phyloP scores from a whole-genome alignment of 805 yeast genomes.

The Suhomyces xylopsoci region DNA sequence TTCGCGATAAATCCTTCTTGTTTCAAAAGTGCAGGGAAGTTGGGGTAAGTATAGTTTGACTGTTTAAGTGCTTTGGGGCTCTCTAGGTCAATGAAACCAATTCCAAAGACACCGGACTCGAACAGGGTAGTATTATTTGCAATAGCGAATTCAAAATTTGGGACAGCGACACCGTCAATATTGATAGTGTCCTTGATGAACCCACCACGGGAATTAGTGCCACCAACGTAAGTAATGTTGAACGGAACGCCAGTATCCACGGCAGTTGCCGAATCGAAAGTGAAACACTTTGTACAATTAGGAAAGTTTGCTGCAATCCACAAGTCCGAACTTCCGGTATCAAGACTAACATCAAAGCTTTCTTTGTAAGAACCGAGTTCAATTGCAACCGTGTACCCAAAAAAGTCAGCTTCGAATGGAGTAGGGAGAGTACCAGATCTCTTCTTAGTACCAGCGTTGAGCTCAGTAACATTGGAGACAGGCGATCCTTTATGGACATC shows the following conservation, averaged over 20 bases:
- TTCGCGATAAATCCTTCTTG: slow-evolving; percentile 20
- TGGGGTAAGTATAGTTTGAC: slow-evolving; percentile 5
- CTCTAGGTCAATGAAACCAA: slow-evolving; percentile 1
- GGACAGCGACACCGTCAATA: slow-evolving; percentile 1
- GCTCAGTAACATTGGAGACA: too few species aligned
- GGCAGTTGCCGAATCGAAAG: slow-evolving; percentile 8
- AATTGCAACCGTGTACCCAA: too few species aligned
- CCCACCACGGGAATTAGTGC: slow-evolving; percentile 1
- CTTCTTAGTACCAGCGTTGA: too few species aligned
- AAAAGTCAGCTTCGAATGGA: too few species aligned
- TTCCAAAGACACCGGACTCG: slow-evolving; percentile 8
- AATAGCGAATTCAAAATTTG: slow-evolving; percentile 7
- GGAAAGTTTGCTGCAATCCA: slow-evolving; percentile 5
- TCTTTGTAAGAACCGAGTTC: too few species aligned
- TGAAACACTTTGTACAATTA: background rate
- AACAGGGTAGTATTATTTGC: slow-evolving; percentile 3
- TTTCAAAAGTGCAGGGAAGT: slow-evolving; percentile 20
- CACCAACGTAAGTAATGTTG: slow-evolving; percentile 3
- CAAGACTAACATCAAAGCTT: background rate
- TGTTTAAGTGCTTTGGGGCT: background rate
- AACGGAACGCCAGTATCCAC: background rate
- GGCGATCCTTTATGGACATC: too few species aligned
- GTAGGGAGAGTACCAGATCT: too few species aligned
- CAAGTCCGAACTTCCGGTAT: slow-evolving; percentile 12
- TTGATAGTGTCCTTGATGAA: background rate